Percentiles rank a stretch among this genome's conserved stretches.
phyloP scores from a whole-genome alignment of 352 stramenopile species.

The Phytophthora cryptogea region DNA sequence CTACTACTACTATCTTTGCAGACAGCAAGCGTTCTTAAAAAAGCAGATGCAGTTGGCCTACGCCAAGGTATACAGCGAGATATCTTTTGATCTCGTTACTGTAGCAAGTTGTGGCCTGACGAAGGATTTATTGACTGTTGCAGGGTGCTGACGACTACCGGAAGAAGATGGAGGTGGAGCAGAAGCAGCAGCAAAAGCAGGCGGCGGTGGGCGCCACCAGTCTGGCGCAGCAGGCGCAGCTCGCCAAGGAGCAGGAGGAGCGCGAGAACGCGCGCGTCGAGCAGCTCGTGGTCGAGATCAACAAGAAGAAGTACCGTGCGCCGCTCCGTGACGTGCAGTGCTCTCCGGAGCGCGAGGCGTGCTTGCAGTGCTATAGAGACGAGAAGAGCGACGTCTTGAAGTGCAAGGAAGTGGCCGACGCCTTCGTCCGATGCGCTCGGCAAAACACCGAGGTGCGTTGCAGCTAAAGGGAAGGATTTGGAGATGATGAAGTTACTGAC shows the following conservation, averaged over 20 bases:
- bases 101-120: background rate
- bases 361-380: slow-evolving; percentile 88
- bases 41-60: slow-evolving; percentile 83
- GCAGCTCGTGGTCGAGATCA: slow-evolving; percentile 78
- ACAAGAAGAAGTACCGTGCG: slow-evolving; percentile 84
- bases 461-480: background rate
- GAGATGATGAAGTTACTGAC: background rate
- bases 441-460: slow-evolving; percentile 74
- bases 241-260: slow-evolving; percentile 72
- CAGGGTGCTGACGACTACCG: slow-evolving; percentile 74
- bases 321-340: slow-evolving; percentile 85
- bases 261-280: slow-evolving; percentile 71
- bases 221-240: slow-evolving; percentile 56
- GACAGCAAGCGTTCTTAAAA: slow-evolving; percentile 66
- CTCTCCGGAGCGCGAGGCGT: slow-evolving; percentile 73
- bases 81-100: background rate
- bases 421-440: slow-evolving; percentile 81
- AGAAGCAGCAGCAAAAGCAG: slow-evolving; percentile 51
- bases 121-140: slow-evolving; percentile 3
- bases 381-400: slow-evolving; percentile 77
- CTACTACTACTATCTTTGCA: slow-evolving; percentile 19
- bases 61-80: slow-evolving; percentile 46
- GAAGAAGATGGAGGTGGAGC: slow-evolving; percentile 57
- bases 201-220: slow-evolving; percentile 9
- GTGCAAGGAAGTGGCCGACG: slow-evolving; percentile 87